Base-by-base conservation (phyloP, 2,329 filamentous ascomycete genomes). In the Fusarium temperatum region DNA sequence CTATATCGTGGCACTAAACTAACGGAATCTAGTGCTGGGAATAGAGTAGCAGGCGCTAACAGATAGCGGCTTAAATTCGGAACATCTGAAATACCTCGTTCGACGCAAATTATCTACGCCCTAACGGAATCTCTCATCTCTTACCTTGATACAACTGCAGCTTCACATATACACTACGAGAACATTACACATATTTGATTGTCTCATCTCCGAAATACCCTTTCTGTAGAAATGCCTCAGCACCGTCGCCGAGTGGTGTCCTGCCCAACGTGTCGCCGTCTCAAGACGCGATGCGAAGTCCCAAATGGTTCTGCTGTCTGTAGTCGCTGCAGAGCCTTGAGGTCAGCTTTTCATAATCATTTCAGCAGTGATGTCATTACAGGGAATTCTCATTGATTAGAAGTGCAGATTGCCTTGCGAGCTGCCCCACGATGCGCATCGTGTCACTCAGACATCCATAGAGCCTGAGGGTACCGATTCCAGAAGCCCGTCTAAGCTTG, bases 151-250 rank as follows among this genome's bases (percentile, higher is more conserved):
- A 1, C 9, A 26, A 26, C 3, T 26, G 6, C 12, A 26, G 13
- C n/a, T 26, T 26, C 3, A 22, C n/a, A 3, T 12, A 1, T 3
- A 6, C 18, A 36, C 10, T 20, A 36, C 11, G 0, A 22, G 18
- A 38, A 9, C 0, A 8, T 22, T 12, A 11, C 12, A 13, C 0
- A 26, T 9, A 22, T 14, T 22, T 0, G 5, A 7, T 3, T 8
- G 0, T 8, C 6, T 3, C 11, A 9, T 26, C 18, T 17, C 3
- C 1, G 3, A 17, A 9, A 22, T 9, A 26, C 3, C 0, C 3
- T 22, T 12, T 26, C 12, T 4, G 8, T 2, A 11, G 7, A 28
- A 22, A 54, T 54, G 51, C 51, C 51, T 28, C 51, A 54, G 2
- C 20, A 39, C 0, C 51, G 51, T 6, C 51, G 51, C 6, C 8